These are phyloP conservation scores for Coemansia biformis DNA, from an alignment of 192 early-diverging fungal genomes.

Conservation along the genomic window DNA sequence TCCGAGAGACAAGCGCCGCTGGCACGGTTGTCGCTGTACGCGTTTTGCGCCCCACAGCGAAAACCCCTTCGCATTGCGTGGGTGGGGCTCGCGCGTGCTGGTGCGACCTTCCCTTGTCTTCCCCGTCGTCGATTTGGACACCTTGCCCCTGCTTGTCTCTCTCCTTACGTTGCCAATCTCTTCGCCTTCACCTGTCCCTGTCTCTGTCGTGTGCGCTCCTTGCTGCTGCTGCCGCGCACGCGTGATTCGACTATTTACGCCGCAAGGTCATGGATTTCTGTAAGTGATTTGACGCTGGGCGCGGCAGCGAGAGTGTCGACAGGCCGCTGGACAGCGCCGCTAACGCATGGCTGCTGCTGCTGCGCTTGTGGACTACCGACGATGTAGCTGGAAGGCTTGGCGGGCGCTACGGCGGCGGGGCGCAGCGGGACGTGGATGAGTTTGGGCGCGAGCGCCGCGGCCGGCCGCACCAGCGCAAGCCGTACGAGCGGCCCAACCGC, in stretches of 20 bases:
- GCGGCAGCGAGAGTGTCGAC: background rate
- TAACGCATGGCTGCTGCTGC: background rate
- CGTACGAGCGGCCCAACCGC: slow-evolving; percentile 46
- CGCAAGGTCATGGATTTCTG: slow-evolving; percentile 19
- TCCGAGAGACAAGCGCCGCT: too few relatives aligned
- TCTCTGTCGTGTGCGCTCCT: too few relatives aligned
- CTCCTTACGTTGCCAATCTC: too few relatives aligned
- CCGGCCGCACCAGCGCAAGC: slow-evolving; percentile 41
- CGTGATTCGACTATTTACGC: background rate
- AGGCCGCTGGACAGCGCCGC: too few relatives aligned
- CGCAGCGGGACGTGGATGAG: slow-evolving; percentile 42
- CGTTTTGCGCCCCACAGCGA: too few relatives aligned
- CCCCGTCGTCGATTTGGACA: too few relatives aligned
- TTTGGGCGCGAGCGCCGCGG: slow-evolving; percentile 50
- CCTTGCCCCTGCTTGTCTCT: too few relatives aligned
- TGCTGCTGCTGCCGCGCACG: slow-evolving; percentile 2
- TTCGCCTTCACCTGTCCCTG: too few relatives aligned
- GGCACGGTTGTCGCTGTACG: too few relatives aligned
- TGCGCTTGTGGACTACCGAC: background rate
- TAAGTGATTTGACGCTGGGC: slow-evolving; percentile 1
- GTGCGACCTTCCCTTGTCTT: too few relatives aligned
- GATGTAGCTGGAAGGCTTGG: slow-evolving; percentile 42
- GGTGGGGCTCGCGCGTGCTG: too few relatives aligned
- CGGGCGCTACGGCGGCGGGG: slow-evolving; percentile 24
- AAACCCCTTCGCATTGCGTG: too few relatives aligned